Evolutionary conservation across 2,329 filamentous ascomycete species (phyloP), one percentile per base, ranked within the genome.

Genomic region (Helicocarpus griseus): DNA sequence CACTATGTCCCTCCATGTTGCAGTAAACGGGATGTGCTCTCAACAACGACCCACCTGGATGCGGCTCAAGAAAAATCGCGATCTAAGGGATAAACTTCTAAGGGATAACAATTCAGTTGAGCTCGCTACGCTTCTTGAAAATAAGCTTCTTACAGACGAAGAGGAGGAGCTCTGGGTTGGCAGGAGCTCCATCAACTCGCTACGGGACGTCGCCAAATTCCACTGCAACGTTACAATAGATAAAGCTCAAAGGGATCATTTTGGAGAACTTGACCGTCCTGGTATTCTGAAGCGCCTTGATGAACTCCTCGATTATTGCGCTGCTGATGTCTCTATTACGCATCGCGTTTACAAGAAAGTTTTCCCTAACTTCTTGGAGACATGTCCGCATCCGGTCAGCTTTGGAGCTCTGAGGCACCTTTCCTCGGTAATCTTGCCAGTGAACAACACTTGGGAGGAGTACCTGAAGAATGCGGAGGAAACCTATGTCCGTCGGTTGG

Each of bases 21-120:
- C 94, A 2, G 91, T 95, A 22, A 98, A 98, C 65, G 93, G 93
- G 56, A 98, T 98, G 93, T 98, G 93, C 69, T 97, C 93, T 21
- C 85, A 87, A 58, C 93, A 98, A 68, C 81, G 93, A 47, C 93
- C 94, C 7, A 95, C 88, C 0, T 98, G 93, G 93, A 89, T 96
- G 84, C 94, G 88, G 67, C 88, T 95, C 68, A 87, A 89, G 65
- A 98, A 98, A 72, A 89, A 85, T 57, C 79, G 85, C 53, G 91
- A 97, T 63, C 63, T 91, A 43, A 77, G 88, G 47, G 90, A 96
- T 55, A 86, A 85, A 62, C 82, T 91, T 45, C 80, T 86, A 4
- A 83, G 77, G 46, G 79, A 88, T 50, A 85, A 83, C 2, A 79
- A 85, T 14, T 85, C 84, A 50, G 72, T 81, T 5, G 86, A 93